phyloP scores from a whole-genome alignment of 495 filamentous ascomycete species.

The Tuber magnatum region DNA sequence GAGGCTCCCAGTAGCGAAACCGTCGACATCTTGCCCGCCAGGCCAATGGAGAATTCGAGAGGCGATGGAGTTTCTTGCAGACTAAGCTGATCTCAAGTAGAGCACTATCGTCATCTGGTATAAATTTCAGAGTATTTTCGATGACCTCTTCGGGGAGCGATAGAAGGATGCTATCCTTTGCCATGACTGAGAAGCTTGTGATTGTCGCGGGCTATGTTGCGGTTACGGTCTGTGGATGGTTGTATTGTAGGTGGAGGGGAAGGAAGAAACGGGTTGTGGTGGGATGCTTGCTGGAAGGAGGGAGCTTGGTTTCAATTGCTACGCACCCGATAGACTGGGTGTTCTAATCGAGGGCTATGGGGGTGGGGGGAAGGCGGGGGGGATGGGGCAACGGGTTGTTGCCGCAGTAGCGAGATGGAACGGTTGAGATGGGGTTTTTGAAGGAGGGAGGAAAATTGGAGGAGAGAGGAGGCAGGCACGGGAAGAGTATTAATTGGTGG shows the following conservation, averaged over 20 bases:
- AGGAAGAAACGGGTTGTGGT: neutral
- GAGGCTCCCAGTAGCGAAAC: conserved; percentile 66
- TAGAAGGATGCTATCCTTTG: conserved; percentile 21
- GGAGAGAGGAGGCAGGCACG: neutral
- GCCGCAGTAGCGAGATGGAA: neutral
- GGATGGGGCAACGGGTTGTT: neutral
- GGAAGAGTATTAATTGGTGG: neutral
- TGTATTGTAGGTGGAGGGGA: neutral
- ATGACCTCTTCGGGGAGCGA: conserved; percentile 69
- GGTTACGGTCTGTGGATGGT: neutral
- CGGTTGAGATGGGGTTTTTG: neutral
- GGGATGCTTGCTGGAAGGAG: neutral
- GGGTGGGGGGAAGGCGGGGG: neutral
- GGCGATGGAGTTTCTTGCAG: conserved; percentile 56
- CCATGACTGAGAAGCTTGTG: conserved; percentile 9
- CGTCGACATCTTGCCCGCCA: conserved; percentile 69
- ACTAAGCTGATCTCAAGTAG: conserved; percentile 44
- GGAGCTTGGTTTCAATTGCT: neutral
- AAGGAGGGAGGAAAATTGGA: neutral
- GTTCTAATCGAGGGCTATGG: neutral
- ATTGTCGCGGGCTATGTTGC: neutral
- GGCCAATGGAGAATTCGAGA: conserved; percentile 63
- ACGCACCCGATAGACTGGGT: neutral
- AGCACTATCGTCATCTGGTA: conserved; percentile 50
- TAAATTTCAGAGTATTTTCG: conserved; percentile 57